Percentiles rank a stretch among this genome's conserved stretches.
phyloP scores from a whole-genome alignment of 1,284 basidiomycete genomes.

The Bondarzewia mesenterica region DNA sequence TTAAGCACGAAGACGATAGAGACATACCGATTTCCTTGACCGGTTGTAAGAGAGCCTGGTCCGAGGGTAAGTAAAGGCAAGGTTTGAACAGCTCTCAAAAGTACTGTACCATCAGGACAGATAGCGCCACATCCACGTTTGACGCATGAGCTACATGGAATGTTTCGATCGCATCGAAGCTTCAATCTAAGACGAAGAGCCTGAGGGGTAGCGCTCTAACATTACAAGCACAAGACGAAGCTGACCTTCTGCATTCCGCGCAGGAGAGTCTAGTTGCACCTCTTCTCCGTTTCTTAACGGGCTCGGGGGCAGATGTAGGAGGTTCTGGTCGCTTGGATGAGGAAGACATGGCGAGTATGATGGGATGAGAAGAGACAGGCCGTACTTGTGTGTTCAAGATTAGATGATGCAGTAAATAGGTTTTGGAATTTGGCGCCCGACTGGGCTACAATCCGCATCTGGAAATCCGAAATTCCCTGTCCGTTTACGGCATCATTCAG shows the following conservation, averaged over 20 bases:
- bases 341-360: background rate
- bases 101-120: conserved; percentile 41
- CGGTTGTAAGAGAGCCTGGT: conserved; percentile 65
- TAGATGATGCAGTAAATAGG: too few relatives aligned
- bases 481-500: too few relatives aligned
- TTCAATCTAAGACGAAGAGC: conserved; percentile 42
- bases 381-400: too few relatives aligned
- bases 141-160: conserved; percentile 58
- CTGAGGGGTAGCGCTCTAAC: background rate
- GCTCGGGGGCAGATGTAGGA: conserved; percentile 21
- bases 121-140: conserved; percentile 70
- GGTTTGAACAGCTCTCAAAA: conserved; percentile 2
- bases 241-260: conserved; percentile 62
- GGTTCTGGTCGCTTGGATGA: background rate
- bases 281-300: conserved; percentile 61
- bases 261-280: conserved; percentile 70
- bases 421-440: too few relatives aligned
- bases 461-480: too few relatives aligned
- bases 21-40: conserved; percentile 67
- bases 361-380: background rate
- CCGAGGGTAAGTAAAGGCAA: background rate
- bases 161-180: conserved; percentile 64
- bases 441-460: too few relatives aligned
- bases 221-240: background rate
- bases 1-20: background rate